A percentile compares a stretch with the other conserved stretches of the same genome.
phyloP scores from a whole-genome alignment of 2,329 filamentous ascomycete species.

The Pseudogymnoascus sp. region DNA sequence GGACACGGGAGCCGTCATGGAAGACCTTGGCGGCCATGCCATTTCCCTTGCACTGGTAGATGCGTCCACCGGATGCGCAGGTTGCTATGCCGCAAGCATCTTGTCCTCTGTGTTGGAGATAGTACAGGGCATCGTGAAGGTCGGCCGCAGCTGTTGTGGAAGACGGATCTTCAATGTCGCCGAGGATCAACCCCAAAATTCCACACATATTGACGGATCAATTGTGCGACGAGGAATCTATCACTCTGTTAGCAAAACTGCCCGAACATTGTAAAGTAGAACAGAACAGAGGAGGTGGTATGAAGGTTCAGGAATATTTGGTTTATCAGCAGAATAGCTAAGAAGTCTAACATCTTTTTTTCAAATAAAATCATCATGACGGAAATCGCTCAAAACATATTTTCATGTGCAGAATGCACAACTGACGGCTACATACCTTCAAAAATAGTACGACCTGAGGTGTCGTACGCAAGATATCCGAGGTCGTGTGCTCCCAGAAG shows the following conservation, averaged over 20 bases:
- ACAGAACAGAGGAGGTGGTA: conserved; percentile 10
- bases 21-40: conserved; percentile 85
- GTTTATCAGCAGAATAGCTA: conserved; percentile 27
- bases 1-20: conserved; percentile 66
- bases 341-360: conserved; percentile 39
- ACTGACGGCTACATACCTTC: not conserved
- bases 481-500: conserved; percentile 2
- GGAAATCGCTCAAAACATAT: not conserved
- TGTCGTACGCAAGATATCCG: not conserved
- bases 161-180: conserved; percentile 41
- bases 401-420: not conserved
- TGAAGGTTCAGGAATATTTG: conserved; percentile 22
- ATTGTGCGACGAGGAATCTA: conserved; percentile 3
- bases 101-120: conserved; percentile 68
- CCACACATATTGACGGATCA: conserved; percentile 48
- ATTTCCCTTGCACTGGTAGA: conserved; percentile 86
- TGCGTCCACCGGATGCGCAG: conserved; percentile 66
- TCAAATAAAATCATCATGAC: conserved; percentile 25
- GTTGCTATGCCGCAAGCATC: conserved; percentile 83
- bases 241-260: conserved; percentile 11
- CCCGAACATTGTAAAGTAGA: not conserved
- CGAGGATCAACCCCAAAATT: conserved; percentile 55
- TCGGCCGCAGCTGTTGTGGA: conserved; percentile 51
- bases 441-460: not conserved
- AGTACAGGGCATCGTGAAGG: conserved; percentile 65